Evolutionary conservation across 2,329 filamentous ascomycete species (phyloP).

Genomic region (Exophiala sp.): DNA sequence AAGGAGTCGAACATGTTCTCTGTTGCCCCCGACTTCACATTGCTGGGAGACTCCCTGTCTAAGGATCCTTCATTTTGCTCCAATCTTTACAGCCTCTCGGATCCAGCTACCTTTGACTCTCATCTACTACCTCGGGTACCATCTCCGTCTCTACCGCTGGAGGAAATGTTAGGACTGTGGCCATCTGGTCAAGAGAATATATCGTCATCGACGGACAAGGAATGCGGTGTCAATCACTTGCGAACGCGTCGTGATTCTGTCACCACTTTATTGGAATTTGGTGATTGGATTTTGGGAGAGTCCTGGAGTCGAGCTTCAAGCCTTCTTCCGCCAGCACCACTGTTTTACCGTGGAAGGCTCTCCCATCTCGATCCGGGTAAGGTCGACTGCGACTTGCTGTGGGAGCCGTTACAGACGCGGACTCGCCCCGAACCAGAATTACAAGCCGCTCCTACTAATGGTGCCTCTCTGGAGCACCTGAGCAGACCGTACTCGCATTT

Average conservation of each 20-base stretch:
- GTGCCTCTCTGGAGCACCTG: neutral
- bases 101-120: slow-evolving; percentile 2
- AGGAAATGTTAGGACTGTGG: slow-evolving; percentile 19
- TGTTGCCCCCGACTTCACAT: neutral
- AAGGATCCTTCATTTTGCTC: neutral
- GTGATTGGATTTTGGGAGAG: slow-evolving; percentile 5
- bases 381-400: slow-evolving; percentile 17
- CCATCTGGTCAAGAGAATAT: neutral
- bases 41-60: neutral
- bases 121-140: slow-evolving; percentile 16
- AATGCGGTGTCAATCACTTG: neutral
- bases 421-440: neutral
- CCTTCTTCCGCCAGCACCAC: slow-evolving; percentile 15
- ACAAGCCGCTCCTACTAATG: slow-evolving; percentile 1
- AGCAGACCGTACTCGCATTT: neutral
- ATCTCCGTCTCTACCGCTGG: slow-evolving; percentile 11
- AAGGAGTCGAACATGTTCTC: neutral
- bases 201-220: neutral
- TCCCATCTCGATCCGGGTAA: neutral
- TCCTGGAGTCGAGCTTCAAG: slow-evolving; percentile 4
- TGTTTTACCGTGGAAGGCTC: neutral
- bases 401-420: neutral
- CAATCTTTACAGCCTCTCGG: slow-evolving; percentile 3
- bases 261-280: slow-evolving; percentile 5
- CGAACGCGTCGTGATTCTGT: slow-evolving; percentile 2